Evolutionary conservation across 805 yeast species (phyloP), one percentile per base, ranked within the genome.

Genomic region (Wickerhamomyces sydowiorum): DNA sequence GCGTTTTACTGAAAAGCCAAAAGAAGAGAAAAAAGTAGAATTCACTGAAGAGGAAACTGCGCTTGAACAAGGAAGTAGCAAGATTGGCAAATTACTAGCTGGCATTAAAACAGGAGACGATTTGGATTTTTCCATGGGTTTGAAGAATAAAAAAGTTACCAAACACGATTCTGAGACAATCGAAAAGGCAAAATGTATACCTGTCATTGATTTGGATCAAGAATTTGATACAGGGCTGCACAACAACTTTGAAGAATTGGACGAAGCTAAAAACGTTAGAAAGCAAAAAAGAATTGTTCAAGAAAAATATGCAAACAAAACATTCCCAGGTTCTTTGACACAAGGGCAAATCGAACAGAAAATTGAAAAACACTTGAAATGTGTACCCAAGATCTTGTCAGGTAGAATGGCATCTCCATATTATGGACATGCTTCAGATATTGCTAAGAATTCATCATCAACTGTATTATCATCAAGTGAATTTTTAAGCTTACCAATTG

Each of bases 371-470:
- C 61, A 67, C 38, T 35, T 68, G 15, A 42, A 44, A 3, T 44
- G 66, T 5, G 57, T 76, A 1, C 68, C 69, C 1, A 49, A 53
- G 12, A 60, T 78, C 18, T 57, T 77, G n/a, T 56, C 64, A 1
- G 83, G 79, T 3, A 46, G 64, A 12, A 51, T 57, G 1, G 59
- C 65, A 12, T 80, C 86, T 1, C 56, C 59, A 29, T 80, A 69
- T 54, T 80, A 79, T 51, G 61, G 61, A 3, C 47, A 67, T 22
- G 88, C 89, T 0, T 65, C 68, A 19, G 49, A 56, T 13, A 66
- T 70, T 33, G 60, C 58, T 13, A 49, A 60, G 14, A 43, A 54
- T 1, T 75, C 83, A 3, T 48, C 54, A 3, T 62, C 70, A 24
- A 62, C 69, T 4, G 59, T 70, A 1, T 61, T 82, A 47, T 67